Conservation (phyloP, 2,329 filamentous ascomycete genomes). For the Cryphonectria radicalis region DNA sequence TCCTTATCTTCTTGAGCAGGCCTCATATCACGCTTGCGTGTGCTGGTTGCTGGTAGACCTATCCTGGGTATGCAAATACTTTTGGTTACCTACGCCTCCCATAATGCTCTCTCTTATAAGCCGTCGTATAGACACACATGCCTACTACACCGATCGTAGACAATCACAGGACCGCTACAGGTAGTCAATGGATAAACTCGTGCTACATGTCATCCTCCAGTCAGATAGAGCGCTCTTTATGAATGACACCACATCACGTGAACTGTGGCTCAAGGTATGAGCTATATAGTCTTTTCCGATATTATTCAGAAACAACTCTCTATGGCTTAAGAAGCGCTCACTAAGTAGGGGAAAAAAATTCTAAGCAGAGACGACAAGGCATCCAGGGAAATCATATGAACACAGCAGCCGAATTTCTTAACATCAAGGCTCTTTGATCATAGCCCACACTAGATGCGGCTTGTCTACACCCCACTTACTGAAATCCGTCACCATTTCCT, state of each 20-base stretch:
- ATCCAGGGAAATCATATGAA: neutral
- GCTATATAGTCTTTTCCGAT: neutral
- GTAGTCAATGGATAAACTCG: neutral
- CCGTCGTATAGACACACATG: no score
- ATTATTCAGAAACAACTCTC: neutral
- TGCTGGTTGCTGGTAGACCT: no score
- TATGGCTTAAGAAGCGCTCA: neutral
- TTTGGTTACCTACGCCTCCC: no score
- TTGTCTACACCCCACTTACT: conserved; percentile 39
- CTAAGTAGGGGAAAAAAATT: neutral
- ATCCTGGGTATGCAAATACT: no score
- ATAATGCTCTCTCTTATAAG: no score
- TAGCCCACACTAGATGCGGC: conserved; percentile 34
- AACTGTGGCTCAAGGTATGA: no score
- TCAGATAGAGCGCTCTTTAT: neutral
- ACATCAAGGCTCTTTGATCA: conserved; percentile 33
- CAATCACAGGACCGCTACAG: neutral
- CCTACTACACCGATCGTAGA: neutral
- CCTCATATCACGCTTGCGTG: no score
- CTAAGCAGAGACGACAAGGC: neutral
- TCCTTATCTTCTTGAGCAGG: no score
- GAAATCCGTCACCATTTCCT: conserved; percentile 36
- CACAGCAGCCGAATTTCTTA: neutral
- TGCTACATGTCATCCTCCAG: neutral
- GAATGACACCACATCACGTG: no score